phyloP scores from a whole-genome alignment of 805 yeast genomes.

The Teunomyces barrocoloradensis region DNA sequence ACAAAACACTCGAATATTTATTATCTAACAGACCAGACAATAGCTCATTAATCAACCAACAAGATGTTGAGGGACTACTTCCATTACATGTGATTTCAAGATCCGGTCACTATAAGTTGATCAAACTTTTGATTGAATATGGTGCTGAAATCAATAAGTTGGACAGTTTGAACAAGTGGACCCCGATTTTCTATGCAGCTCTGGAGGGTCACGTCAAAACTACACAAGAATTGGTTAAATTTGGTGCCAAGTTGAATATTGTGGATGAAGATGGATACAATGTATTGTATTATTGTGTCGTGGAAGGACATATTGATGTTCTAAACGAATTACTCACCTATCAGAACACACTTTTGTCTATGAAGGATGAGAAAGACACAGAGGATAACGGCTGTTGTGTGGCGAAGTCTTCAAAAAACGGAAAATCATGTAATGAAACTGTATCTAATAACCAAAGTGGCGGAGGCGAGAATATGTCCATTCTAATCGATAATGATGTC shows the following conservation, averaged over 20 bases:
- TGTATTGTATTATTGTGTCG: slow-evolving; percentile 85
- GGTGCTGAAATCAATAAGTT: slow-evolving; percentile 73
- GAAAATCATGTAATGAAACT: not conserved
- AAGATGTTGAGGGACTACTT: slow-evolving; percentile 82
- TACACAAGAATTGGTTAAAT: slow-evolving; percentile 65
- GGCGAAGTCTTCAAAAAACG: not conserved
- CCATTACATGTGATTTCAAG: slow-evolving; percentile 89
- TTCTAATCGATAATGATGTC: slow-evolving; percentile 24
- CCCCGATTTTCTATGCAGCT: slow-evolving; percentile 89
- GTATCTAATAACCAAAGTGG: not conserved
- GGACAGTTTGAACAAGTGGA: slow-evolving; percentile 90
- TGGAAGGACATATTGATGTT: slow-evolving; percentile 90
- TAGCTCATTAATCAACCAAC: slow-evolving; percentile 41
- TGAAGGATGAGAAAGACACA: not conserved
- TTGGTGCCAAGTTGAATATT: slow-evolving; percentile 66
- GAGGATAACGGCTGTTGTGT: not conserved
- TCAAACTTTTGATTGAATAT: slow-evolving; percentile 64
- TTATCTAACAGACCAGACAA: slow-evolving; percentile 36
- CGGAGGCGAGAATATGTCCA: slow-evolving; percentile 16
- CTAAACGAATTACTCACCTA: slow-evolving; percentile 61
- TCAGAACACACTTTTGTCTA: slow-evolving; percentile 14
- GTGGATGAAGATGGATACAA: slow-evolving; percentile 77
- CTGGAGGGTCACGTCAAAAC: slow-evolving; percentile 76
- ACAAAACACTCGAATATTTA: slow-evolving; percentile 62
- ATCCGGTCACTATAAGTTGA: slow-evolving; percentile 69